These are phyloP conservation scores for Rosa rugosa DNA, from an alignment of 306 rosid species.

Conservation along the genomic window DNA sequence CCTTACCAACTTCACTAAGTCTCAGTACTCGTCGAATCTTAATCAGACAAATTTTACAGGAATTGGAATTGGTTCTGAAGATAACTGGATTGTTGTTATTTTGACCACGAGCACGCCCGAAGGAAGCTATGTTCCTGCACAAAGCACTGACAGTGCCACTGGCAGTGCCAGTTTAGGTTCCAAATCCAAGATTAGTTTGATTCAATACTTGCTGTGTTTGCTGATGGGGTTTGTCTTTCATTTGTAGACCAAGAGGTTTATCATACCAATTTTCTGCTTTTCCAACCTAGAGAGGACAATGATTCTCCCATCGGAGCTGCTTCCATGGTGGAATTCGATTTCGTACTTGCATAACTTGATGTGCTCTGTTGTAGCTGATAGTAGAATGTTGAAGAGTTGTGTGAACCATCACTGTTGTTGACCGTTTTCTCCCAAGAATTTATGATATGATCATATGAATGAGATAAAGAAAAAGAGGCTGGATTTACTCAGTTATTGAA, in stretches of 20 bases:
- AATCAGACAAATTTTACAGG: conserved; percentile 71
- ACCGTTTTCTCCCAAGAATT: conserved; percentile 1
- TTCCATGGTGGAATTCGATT: conserved; percentile 20
- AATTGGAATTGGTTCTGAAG: conserved; percentile 73
- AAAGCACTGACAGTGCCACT: background rate
- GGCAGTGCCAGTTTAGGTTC: conserved; percentile 41
- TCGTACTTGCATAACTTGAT: conserved; percentile 25
- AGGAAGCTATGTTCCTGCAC: conserved; percentile 62
- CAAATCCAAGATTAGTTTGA: conserved; percentile 38
- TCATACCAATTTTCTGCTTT: conserved; percentile 14
- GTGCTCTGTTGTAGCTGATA: conserved; percentile 13
- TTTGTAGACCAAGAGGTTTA: conserved; percentile 39
- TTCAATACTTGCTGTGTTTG: conserved; percentile 43
- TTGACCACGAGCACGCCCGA: conserved; percentile 67
- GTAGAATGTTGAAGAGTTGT: conserved; percentile 13
- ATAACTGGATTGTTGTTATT: conserved; percentile 75
- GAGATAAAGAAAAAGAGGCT: background rate
- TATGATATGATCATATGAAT: background rate
- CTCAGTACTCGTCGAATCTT: conserved; percentile 70
- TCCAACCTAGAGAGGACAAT: background rate
- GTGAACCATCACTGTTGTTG: background rate
- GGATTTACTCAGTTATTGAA: background rate
- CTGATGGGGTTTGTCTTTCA: conserved; percentile 41
- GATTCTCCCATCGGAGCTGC: conserved; percentile 9
- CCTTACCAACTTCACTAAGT: conserved; percentile 69